Conservation (phyloP, 192 early-diverging fungal species). For the Entomortierella parvispora region DNA sequence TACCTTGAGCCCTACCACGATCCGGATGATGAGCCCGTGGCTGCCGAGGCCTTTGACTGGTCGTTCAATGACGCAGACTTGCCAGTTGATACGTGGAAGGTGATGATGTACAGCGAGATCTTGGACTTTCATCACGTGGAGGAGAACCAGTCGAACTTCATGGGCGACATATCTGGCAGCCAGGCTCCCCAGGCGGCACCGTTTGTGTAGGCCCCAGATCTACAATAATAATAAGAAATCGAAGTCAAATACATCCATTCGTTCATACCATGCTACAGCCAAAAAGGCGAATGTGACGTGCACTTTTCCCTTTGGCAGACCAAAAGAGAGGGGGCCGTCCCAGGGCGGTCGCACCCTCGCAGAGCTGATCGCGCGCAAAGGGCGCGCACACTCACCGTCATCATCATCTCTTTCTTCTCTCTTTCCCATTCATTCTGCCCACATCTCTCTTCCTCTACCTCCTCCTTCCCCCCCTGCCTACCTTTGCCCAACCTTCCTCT, state of each 20-base stretch:
- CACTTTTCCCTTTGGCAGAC: not conserved
- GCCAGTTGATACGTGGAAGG: slow-evolving; percentile 87
- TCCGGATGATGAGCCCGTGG: slow-evolving; percentile 86
- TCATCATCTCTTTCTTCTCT: too few species aligned
- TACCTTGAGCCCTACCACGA: slow-evolving; percentile 94
- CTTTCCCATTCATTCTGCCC: too few species aligned
- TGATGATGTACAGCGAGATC: slow-evolving; percentile 91
- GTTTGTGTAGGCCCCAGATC: too few species aligned
- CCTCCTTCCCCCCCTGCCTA: too few species aligned
- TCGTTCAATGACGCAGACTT: slow-evolving; percentile 93
- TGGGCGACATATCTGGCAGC: slow-evolving; percentile 21
- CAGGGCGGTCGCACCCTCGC: too few species aligned
- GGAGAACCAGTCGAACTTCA: slow-evolving; percentile 18
- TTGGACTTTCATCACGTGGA: slow-evolving; percentile 59
- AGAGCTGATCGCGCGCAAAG: too few species aligned
- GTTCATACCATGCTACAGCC: not conserved
- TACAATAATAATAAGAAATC: too few species aligned
- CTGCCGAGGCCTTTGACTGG: slow-evolving; percentile 90
- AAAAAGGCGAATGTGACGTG: not conserved
- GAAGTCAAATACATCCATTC: too few species aligned
- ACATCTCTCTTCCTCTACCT: too few species aligned
- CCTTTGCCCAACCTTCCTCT: too few species aligned
- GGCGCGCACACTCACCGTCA: too few species aligned
- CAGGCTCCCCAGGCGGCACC: slow-evolving; percentile 10
- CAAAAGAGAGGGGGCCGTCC: too few species aligned